Percentiles rank a stretch among this genome's conserved stretches.
phyloP scores from a whole-genome alignment of 257 asterid species.

The Linderniella brevidens region DNA sequence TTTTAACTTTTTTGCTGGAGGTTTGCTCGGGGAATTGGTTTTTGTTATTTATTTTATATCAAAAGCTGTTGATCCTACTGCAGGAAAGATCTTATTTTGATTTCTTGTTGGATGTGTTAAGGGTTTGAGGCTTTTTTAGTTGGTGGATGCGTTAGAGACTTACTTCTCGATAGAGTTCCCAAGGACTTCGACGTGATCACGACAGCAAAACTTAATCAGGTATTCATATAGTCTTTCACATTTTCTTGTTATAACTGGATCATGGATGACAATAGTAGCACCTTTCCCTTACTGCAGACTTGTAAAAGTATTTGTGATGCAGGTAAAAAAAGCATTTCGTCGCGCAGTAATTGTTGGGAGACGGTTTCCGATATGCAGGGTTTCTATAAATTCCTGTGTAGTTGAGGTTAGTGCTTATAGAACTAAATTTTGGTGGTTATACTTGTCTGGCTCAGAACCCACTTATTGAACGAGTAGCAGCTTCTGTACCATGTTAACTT shows the following conservation, averaged over 20 bases:
- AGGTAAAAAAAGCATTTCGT: slow-evolving; percentile 38
- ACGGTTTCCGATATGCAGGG: slow-evolving; percentile 78
- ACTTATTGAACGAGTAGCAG: slow-evolving; percentile 7
- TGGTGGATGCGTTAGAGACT: slow-evolving; percentile 97
- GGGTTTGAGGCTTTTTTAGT: slow-evolving; percentile 87
- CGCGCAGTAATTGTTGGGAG: slow-evolving; percentile 48
- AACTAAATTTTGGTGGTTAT: slow-evolving; percentile 10
- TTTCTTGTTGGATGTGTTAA: slow-evolving; percentile 19
- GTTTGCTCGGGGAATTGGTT: neutral
- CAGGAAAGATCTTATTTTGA: slow-evolving; percentile 6
- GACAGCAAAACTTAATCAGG: slow-evolving; percentile 58
- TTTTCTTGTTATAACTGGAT: slow-evolving; percentile 8
- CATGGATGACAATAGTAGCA: slow-evolving; percentile 6
- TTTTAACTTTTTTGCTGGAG: neutral
- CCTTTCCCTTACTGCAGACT: neutral
- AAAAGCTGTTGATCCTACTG: neutral
- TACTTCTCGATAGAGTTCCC: slow-evolving; percentile 64
- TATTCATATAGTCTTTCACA: slow-evolving; percentile 14
- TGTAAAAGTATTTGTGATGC: slow-evolving; percentile 12
- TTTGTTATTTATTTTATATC: neutral
- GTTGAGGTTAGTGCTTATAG: slow-evolving; percentile 58
- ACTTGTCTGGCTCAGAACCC: neutral
- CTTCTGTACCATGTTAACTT: slow-evolving; percentile 5
- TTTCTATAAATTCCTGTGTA: slow-evolving; percentile 26
- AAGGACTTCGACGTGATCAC: slow-evolving; percentile 89